These are phyloP conservation scores for Panicum miliaceum DNA, from an alignment of 176 grass and related monocot genomes.

Conservation along the genomic window DNA sequence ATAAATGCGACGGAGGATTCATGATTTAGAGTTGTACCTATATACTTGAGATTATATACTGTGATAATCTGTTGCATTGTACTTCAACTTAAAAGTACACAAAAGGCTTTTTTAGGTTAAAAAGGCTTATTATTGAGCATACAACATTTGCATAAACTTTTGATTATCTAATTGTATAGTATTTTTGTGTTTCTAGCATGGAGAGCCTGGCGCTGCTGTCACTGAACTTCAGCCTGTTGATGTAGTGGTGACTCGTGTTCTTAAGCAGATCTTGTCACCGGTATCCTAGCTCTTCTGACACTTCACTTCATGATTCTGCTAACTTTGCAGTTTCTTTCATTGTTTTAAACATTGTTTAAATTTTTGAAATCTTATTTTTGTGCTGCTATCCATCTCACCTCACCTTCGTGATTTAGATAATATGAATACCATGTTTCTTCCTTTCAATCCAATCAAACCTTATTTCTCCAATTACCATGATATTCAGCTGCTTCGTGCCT, in stretches of 20 bases:
- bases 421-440: neutral
- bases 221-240: conserved; percentile 67
- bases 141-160: neutral
- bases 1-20: conserved; percentile 3
- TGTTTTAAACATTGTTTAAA: neutral
- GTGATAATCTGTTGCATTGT: neutral
- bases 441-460: neutral
- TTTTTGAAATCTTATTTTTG: neutral
- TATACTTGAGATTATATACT: neutral
- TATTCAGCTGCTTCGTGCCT: neutral
- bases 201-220: conserved; percentile 76
- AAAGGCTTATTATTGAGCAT: neutral
- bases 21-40: neutral
- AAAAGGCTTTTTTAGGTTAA: neutral
- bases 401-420: neutral
- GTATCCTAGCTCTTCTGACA: conserved; percentile 37
- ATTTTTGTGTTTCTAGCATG: conserved; percentile 69
- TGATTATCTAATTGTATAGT: neutral
- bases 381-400: neutral
- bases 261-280: conserved; percentile 63
- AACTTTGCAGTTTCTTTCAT: neutral
- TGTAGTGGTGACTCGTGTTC: conserved; percentile 57
- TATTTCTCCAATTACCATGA: conserved; percentile 18
- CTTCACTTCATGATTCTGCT: neutral
- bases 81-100: neutral